Base-by-base conservation (phyloP, 75 land plant species). In the Azolla pinnata region DNA sequence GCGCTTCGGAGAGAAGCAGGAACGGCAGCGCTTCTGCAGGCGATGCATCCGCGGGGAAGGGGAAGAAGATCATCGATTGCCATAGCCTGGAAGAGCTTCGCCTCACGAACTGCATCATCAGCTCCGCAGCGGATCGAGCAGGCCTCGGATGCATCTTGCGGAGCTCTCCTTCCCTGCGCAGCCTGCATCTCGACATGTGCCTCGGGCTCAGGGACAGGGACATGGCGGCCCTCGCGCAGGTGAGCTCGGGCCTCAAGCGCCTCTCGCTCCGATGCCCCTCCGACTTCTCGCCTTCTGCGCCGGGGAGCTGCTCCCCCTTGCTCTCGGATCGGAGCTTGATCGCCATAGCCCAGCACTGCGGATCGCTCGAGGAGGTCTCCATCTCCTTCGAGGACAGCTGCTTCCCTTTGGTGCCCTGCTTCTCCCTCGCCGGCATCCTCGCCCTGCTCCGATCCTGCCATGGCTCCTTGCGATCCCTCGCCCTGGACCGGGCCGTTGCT, bases 101-200 rank as follows among this genome's bases (percentile, higher is more conserved):
- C 55, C 74, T 88, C 59, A 76, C 72, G 7, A 84, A 85, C 54
- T 82, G 95, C 60, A 58, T 80, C 18, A 78, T 80, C 14, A 78
- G 61, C 31, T 81, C 95, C 12, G 77, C 81, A 1, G 67, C 70
- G 68, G n/a, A n/a, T n/a, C n/a, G n/a, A n/a, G n/a, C n/a, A n/a
- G 95, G 83, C 0, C 75, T 85, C 57, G 70, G 81, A 29, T 80
- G 75, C 62, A 66, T 86, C n/a, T 54, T 89, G 9, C 67, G 63
- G 7, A 74, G 66, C 28, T 85, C 84, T 59, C 44, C 59, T 38
- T 61, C 65, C 33, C 65, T 89, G 69, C 72, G 72, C 47, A 71
- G 73, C 57, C 67, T 89, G 51, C 76, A 66, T 44, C 80, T 89
- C 33, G 86, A 86, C 52, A 76, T 74, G 84, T 89, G 96, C 62